These are phyloP conservation scores for Epichloe gansuensis DNA, from an alignment of 2,329 filamentous ascomycete genomes.

Conservation along the genomic window DNA sequence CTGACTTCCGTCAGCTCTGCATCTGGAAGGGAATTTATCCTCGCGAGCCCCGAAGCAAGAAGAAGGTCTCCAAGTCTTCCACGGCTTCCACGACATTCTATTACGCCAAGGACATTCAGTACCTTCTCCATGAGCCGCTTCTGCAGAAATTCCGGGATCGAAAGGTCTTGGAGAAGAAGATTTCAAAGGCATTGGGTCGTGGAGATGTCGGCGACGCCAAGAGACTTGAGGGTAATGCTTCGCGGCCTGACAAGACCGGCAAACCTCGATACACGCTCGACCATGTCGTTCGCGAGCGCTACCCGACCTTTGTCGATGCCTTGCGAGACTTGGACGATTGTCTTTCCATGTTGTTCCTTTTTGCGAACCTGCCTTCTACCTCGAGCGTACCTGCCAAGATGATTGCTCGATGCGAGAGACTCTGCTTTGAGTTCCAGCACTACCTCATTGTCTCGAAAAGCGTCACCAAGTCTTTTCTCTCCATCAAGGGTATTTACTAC, in stretches of 20 bases:
- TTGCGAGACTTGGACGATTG: conserved; percentile 92
- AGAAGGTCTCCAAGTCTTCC: conserved; percentile 86
- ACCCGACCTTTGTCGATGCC: conserved; percentile 92
- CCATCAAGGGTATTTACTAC: conserved; percentile 99
- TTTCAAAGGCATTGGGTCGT: conserved; percentile 77
- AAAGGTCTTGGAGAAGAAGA: conserved; percentile 95
- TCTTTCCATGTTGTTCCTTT: conserved; percentile 91
- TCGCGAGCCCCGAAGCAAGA: conserved; percentile 89
- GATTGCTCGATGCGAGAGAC: conserved; percentile 83
- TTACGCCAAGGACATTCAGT: conserved; percentile 92
- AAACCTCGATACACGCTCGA: conserved; percentile 85
- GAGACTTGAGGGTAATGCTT: conserved; percentile 74
- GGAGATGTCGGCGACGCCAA: conserved; percentile 83
- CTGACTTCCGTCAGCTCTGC: conserved; percentile 94
- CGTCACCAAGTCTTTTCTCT: conserved; percentile 89
- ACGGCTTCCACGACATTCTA: conserved; percentile 88
- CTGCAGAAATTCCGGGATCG: conserved; percentile 93
- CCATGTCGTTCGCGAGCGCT: conserved; percentile 95
- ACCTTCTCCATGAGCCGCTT: conserved; percentile 90
- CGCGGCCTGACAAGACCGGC: conserved; percentile 77
- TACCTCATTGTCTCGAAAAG: conserved; percentile 89
- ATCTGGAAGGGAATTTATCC: conserved; percentile 99
- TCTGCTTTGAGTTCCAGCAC: conserved; percentile 94
- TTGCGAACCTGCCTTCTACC: conserved; percentile 89
- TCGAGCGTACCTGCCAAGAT: conserved; percentile 85